Evolutionary conservation across 306 rosid species (phyloP).

Genomic region (Oxytropis ochrocephala): DNA sequence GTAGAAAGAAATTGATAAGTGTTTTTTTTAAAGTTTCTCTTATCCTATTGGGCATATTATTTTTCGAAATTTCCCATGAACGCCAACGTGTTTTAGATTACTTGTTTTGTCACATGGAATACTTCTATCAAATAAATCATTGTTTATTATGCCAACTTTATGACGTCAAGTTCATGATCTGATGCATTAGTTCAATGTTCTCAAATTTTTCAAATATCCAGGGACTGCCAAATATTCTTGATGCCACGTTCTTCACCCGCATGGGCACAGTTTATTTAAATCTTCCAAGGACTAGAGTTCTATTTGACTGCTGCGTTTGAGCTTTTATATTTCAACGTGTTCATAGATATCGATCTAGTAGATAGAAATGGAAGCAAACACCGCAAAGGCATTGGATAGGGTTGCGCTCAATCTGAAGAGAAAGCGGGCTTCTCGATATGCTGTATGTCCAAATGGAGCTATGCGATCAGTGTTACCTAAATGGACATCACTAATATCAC

Average conservation of each 20-base stretch:
- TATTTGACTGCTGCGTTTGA: constrained; percentile 12
- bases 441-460: constrained; percentile 41
- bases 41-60: background rate
- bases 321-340: constrained; percentile 40
- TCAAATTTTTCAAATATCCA: constrained; percentile 24
- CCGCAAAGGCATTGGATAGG: constrained; percentile 74
- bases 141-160: background rate
- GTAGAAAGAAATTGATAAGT: background rate
- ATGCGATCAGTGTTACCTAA: constrained; percentile 24
- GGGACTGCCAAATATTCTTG: constrained; percentile 34
- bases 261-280: constrained; percentile 14
- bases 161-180: background rate
- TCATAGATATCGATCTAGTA: constrained; percentile 48
- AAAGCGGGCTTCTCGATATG: constrained; percentile 46
- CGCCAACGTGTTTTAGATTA: background rate
- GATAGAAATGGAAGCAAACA: constrained; percentile 52
- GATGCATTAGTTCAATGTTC: background rate
- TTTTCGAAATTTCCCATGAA: background rate
- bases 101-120: background rate
- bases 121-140: background rate
- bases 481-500: constrained; percentile 14
- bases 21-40: background rate
- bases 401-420: constrained; percentile 42
- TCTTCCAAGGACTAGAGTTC: constrained; percentile 24
- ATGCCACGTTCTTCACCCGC: constrained; percentile 17